Percentiles rank a stretch among this genome's conserved stretches.
Evolutionary conservation across 306 rosid species (phyloP).

Genomic region (Rosa lucieae): DNA sequence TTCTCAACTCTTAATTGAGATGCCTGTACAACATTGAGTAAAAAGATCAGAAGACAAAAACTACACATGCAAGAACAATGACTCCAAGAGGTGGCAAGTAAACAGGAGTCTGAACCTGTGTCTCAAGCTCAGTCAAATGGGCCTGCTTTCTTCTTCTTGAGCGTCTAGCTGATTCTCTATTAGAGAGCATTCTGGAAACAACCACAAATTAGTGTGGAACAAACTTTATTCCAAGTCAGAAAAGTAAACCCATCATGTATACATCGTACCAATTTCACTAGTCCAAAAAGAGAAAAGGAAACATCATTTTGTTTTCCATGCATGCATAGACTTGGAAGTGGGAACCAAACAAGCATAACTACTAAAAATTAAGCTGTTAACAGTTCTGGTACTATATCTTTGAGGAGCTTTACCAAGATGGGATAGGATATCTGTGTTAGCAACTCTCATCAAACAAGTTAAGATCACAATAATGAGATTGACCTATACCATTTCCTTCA

Average conservation of each 20-base stretch:
- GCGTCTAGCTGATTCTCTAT: slow-evolving; percentile 97
- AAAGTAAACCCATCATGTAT: slow-evolving; percentile 5
- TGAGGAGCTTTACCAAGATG: background rate
- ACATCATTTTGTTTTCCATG: background rate
- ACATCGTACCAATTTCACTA: background rate
- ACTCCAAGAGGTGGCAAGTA: background rate
- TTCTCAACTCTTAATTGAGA: slow-evolving; percentile 81
- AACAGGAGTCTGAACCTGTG: slow-evolving; percentile 47
- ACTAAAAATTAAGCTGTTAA: background rate
- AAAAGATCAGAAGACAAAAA: slow-evolving; percentile 12
- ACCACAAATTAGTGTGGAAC: slow-evolving; percentile 14
- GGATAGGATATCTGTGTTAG: background rate
- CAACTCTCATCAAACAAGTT: background rate
- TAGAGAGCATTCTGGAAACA: slow-evolving; percentile 88
- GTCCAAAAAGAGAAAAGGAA: background rate
- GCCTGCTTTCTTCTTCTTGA: slow-evolving; percentile 97
- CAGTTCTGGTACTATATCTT: background rate
- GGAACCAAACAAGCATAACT: background rate
- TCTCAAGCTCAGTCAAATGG: slow-evolving; percentile 90
- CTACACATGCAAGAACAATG: slow-evolving; percentile 5
- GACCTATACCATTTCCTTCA: background rate
- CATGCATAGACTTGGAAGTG: too few relatives aligned
- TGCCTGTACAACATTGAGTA: slow-evolving; percentile 50
- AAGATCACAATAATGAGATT: background rate
- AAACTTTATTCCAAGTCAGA: slow-evolving; percentile 8